phyloP scores from a whole-genome alignment of 768 basidiomycete genomes.

The Leccinum variicolor region DNA sequence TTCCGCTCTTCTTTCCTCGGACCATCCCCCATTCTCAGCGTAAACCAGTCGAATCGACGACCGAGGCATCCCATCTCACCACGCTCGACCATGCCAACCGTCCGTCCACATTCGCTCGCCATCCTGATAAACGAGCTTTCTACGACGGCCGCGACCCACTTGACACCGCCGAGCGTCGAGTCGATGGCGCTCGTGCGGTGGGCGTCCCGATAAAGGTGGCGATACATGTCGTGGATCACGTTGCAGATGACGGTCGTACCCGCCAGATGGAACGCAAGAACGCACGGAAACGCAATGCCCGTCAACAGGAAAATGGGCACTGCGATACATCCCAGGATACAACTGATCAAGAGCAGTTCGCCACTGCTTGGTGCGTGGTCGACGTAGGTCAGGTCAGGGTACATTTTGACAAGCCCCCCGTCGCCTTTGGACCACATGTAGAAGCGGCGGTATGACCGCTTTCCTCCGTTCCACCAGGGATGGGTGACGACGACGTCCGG shows the following conservation, averaged over 20 bases:
- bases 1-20: constrained; percentile 43
- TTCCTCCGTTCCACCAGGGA: constrained; percentile 54
- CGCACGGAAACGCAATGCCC: constrained; percentile 3
- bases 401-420: constrained; percentile 45
- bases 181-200: constrained; percentile 33
- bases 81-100: constrained; percentile 43
- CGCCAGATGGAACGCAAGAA: constrained; percentile 22
- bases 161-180: constrained; percentile 31
- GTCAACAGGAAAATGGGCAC: constrained; percentile 14
- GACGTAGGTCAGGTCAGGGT: constrained; percentile 44
- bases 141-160: constrained; percentile 42
- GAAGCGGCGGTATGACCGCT: constrained; percentile 47
- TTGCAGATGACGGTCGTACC: constrained; percentile 38
- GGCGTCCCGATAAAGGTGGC: constrained; percentile 43
- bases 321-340: constrained; percentile 11
- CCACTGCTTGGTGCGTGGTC: constrained; percentile 49
- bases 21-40: constrained; percentile 35
- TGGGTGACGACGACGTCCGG: constrained; percentile 50
- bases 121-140: constrained; percentile 53
- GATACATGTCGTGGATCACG: constrained; percentile 45
- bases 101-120: constrained; percentile 47
- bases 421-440: constrained; percentile 61
- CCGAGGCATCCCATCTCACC: constrained; percentile 38
- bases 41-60: constrained; percentile 56
- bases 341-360: constrained; percentile 38